These are phyloP conservation scores for Cladochytrium tenue DNA, from an alignment of 371 early-diverging fungal species.

Conservation along the genomic window DNA sequence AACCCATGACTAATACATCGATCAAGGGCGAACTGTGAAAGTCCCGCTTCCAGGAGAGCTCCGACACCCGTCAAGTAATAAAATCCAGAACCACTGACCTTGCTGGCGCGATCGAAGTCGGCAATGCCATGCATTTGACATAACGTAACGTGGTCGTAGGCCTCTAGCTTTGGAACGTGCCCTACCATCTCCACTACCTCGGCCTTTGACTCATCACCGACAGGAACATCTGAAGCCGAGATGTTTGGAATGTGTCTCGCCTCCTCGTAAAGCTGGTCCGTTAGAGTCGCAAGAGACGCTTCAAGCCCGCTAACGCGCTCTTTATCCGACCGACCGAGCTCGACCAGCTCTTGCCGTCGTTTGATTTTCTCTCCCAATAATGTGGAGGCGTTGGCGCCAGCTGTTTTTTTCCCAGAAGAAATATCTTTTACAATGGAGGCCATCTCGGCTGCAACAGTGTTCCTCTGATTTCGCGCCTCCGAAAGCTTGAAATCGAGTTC, in stretches of 20 bases:
- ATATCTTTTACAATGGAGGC: constrained; percentile 9
- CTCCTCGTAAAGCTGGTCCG: constrained; percentile 47
- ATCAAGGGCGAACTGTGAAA: constrained; percentile 84
- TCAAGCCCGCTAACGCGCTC: constrained; percentile 1
- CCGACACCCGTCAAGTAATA: constrained; percentile 84
- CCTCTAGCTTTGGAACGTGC: constrained; percentile 4
- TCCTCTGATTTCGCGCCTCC: constrained; percentile 45
- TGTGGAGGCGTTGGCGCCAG: not conserved
- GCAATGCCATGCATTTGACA: constrained; percentile 65
- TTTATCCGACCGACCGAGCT: not conserved
- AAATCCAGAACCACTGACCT: constrained; percentile 82
- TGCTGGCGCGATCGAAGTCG: constrained; percentile 84
- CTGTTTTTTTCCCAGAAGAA: constrained; percentile 4
- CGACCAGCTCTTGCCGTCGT: not conserved
- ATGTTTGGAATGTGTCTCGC: constrained; percentile 72
- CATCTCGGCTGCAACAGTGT: constrained; percentile 46
- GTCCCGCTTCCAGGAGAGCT: constrained; percentile 81
- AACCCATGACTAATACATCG: constrained; percentile 74
- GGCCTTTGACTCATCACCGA: constrained; percentile 69
- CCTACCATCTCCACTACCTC: constrained; percentile 37
- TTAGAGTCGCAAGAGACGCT: not conserved
- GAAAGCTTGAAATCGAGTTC: constrained; percentile 39
- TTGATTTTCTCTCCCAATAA: not conserved
- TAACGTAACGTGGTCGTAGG: constrained; percentile 70
- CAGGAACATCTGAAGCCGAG: constrained; percentile 65